Evolutionary conservation across 208 protist species (phyloP).

Genomic region (Balamuthia mandrillaris): DNA sequence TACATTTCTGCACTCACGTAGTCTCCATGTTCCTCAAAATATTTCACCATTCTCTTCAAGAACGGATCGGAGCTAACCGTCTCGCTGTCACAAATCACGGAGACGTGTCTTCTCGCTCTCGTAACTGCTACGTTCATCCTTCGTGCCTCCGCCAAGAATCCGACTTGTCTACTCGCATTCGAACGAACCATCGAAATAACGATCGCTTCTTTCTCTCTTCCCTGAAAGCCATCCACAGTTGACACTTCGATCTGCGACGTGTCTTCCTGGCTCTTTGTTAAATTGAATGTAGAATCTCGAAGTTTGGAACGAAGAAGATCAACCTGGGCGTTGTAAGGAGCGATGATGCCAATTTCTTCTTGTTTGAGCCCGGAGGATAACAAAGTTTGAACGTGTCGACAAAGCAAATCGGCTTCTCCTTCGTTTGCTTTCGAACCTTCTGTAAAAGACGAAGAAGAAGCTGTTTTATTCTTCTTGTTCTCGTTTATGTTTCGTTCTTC

Average conservation of each 20-base stretch:
- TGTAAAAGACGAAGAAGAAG: neutral
- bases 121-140: constrained; percentile 67
- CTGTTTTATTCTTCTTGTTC: neutral
- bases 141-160: constrained; percentile 60
- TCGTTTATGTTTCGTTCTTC: neutral
- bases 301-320: constrained; percentile 9
- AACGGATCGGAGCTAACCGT: constrained; percentile 45
- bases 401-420: constrained; percentile 46
- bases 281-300: neutral
- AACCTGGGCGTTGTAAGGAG: constrained; percentile 67
- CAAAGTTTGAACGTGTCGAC: constrained; percentile 39
- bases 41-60: constrained; percentile 50
- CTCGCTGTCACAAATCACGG: constrained; percentile 45
- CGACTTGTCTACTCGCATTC: constrained; percentile 44
- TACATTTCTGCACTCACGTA: neutral
- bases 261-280: neutral
- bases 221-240: constrained; percentile 69
- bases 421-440: constrained; percentile 52
- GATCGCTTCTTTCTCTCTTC: constrained; percentile 67
- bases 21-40: constrained; percentile 43
- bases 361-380: neutral
- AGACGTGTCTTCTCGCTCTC: constrained; percentile 51
- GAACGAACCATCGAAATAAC: constrained; percentile 56
- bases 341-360: constrained; percentile 58
- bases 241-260: constrained; percentile 50